Base-by-base conservation (phyloP, 139 green algal species). In the Auxenochlorella protothecoides region DNA sequence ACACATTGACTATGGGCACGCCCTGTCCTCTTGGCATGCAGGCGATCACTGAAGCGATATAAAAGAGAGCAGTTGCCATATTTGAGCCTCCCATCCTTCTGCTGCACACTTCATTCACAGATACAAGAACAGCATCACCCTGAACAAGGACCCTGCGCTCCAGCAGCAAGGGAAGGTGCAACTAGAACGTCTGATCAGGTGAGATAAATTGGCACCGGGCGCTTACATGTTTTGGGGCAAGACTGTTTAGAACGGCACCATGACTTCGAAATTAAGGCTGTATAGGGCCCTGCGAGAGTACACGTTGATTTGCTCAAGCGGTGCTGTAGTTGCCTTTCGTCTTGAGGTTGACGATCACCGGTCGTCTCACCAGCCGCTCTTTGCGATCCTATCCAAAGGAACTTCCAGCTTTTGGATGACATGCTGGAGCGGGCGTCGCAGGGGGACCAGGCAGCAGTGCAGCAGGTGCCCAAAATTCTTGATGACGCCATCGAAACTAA, bases 361-460 rank as follows among this genome's bases (percentile, higher is more conserved):
- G 63, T 67, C 14, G 9, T 53, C 14, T 53, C 14, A 10, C 13
- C 63, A 53, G 7, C 63, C 13, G 14, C 13, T 3, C 27, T 44
- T 44, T 44, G 27, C 27, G 27, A 44, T 44, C 27, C 27, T 44
- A 44, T 44, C 8, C 51, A 14, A 16, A 69, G 68, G 44, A 57
- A 16, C 5, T 63, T 73, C 59, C 68, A 73, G 60, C 68, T 73
- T n/a, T 13, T 73, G 60, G 68, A 73, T 62, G n/a, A 66, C 15
- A 73, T 55, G 68, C 53, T 73, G 68, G 68, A 73, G 16, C 52
- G 44, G 27, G 68, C 68, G 8, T 9, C 9, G 53, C n/a, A 73
- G 53, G 68, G 68, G n/a, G 68, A 73, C 60, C 44, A 12, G 52
- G 14, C 66, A 6, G 68, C 68, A 62, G 68, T 13, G 59, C 13